Percentiles rank a stretch among this genome's conserved stretches.
These are phyloP conservation scores for Fraxinus sp. DNA, from an alignment of 305 asterid genomes.

Conservation along the genomic window DNA sequence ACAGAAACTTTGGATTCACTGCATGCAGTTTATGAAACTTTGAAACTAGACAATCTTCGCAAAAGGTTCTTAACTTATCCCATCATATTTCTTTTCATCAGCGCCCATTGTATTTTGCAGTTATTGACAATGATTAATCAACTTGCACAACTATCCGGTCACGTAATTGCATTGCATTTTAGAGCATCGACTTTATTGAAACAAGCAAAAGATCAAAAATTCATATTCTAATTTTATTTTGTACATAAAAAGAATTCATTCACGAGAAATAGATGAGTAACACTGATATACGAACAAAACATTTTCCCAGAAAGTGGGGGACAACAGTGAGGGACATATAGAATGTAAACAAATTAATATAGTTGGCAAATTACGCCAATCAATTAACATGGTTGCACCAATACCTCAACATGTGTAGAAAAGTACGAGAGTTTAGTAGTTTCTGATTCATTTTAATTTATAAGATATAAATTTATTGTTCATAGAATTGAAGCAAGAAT, in stretches of 20 bases:
- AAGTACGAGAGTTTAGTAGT: background rate
- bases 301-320: background rate
- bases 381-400: background rate
- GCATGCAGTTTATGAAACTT: constrained; percentile 88
- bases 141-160: background rate
- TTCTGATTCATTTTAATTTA: background rate
- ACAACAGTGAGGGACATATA: background rate
- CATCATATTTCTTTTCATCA: background rate
- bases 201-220: background rate
- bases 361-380: background rate
- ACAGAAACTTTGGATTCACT: constrained; percentile 64
- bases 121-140: background rate
- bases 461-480: background rate
- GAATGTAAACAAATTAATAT: background rate
- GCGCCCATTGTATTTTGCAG: background rate
- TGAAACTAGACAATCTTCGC: constrained; percentile 87
- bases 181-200: background rate
- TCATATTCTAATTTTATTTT: background rate
- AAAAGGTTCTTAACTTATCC: constrained; percentile 53
- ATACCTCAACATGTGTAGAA: background rate
- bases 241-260: background rate
- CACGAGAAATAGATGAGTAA: background rate
- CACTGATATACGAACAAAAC: background rate
- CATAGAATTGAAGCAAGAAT: background rate
- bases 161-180: background rate